phyloP scores from a whole-genome alignment of 768 basidiomycete species.

The Podaxis carcinomalis region DNA sequence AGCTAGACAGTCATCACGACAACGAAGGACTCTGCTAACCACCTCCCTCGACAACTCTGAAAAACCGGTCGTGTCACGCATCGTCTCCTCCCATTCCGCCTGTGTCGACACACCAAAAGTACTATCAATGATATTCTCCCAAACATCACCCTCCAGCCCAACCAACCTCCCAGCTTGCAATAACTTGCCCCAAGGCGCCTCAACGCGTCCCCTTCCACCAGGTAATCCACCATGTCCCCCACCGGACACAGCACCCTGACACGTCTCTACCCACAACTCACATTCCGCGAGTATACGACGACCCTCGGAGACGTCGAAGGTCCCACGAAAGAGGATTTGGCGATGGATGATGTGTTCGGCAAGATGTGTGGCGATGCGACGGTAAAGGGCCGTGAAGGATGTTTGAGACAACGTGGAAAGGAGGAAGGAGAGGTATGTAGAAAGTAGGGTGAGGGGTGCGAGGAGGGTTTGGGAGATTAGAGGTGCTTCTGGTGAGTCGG shows the following conservation, averaged over 20 bases:
- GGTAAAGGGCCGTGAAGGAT: constrained; percentile 61
- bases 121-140: constrained; percentile 39
- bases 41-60: constrained; percentile 62
- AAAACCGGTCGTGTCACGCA: constrained; percentile 51
- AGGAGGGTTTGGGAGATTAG: constrained; percentile 66
- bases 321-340: constrained; percentile 74
- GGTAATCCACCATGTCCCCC: constrained; percentile 22
- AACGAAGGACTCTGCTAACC: constrained; percentile 50
- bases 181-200: constrained; percentile 74
- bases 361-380: constrained; percentile 65
- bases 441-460: constrained; percentile 72
- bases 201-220: constrained; percentile 49
- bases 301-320: constrained; percentile 58
- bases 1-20: constrained; percentile 28
- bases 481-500: constrained; percentile 1
- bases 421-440: constrained; percentile 73
- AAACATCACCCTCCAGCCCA: constrained; percentile 50
- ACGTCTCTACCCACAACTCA: constrained; percentile 82
- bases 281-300: constrained; percentile 64
- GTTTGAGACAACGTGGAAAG: constrained; percentile 57
- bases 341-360: constrained; percentile 81
- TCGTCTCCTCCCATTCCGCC: constrained; percentile 51
- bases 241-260: constrained; percentile 45
- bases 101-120: constrained; percentile 45
- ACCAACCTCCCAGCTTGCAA: constrained; percentile 68